Evolutionary conservation across 345 rosid genomes (phyloP).

Genomic region (Hibiscus tridactylites): DNA sequence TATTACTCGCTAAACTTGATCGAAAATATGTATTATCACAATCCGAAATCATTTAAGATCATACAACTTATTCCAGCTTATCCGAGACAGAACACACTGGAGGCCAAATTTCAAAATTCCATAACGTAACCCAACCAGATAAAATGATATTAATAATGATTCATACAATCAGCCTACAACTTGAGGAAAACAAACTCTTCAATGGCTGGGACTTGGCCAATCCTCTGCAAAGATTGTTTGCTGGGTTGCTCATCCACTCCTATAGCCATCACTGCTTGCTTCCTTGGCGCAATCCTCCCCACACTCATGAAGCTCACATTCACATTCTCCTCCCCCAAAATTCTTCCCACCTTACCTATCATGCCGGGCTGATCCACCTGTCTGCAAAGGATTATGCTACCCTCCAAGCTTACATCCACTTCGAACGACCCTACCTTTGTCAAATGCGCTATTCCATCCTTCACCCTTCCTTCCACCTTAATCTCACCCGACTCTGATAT

Average conservation of each 20-base stretch:
- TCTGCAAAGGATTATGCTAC: constrained; percentile 64
- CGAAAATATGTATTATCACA: no score
- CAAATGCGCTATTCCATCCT: constrained; percentile 70
- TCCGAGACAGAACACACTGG: not conserved
- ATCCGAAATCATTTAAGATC: not conserved
- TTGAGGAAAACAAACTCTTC: not conserved
- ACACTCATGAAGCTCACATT: constrained; percentile 70
- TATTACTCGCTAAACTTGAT: no score
- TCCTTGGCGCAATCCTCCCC: not conserved
- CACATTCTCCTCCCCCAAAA: constrained; percentile 55
- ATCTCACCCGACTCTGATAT: constrained; percentile 64
- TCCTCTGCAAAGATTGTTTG: not conserved
- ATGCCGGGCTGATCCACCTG: constrained; percentile 81
- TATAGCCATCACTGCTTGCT: not conserved
- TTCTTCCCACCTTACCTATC: constrained; percentile 65
- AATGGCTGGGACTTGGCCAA: not conserved
- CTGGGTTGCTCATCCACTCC: not conserved
- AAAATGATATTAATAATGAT: not conserved
- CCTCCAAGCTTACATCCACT: constrained; percentile 79
- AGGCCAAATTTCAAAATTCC: not conserved
- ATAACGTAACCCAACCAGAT: not conserved
- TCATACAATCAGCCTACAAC: not conserved
- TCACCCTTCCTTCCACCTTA: constrained; percentile 54
- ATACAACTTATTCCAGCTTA: not conserved
- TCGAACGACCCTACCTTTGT: constrained; percentile 72